Evolutionary conservation across 2,329 filamentous ascomycete genomes (phyloP).

Genomic region (Epichloe aotearoae): DNA sequence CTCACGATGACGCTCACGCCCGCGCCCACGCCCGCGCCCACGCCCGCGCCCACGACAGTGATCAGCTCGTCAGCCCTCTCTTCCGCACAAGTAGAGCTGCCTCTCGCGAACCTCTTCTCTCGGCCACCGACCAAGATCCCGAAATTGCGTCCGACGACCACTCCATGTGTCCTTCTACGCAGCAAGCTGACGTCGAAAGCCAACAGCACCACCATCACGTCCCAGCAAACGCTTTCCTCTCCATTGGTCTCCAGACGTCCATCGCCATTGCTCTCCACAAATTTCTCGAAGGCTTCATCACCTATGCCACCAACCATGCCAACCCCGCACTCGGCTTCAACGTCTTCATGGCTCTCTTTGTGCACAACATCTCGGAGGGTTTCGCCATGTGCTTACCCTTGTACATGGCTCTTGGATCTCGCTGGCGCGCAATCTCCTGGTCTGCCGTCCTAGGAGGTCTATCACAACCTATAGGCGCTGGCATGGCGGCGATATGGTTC

Average conservation of each 20-base stretch:
- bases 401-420: conserved; percentile 77
- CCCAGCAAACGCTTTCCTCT: conserved; percentile 82
- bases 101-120: conserved; percentile 24
- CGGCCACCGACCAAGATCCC: conserved; percentile 12
- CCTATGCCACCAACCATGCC: conserved; percentile 93
- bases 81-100: conserved; percentile 25
- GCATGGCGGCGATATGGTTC: conserved; percentile 76
- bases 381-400: conserved; percentile 88
- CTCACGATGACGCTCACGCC: conserved; percentile 3
- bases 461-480: conserved; percentile 77
- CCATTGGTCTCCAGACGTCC: conserved; percentile 90
- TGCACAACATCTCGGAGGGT: conserved; percentile 96
- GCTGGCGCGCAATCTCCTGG: conserved; percentile 72
- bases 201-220: conserved; percentile 83
- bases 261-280: conserved; percentile 95
- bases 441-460: conserved; percentile 72
- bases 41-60: conserved; percentile 4
- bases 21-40: no score
- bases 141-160: conserved; percentile 10
- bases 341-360: conserved; percentile 90
- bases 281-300: conserved; percentile 77
- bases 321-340: conserved; percentile 79
- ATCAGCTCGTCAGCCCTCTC: conserved; percentile 19
- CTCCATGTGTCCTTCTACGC: conserved; percentile 15
- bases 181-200: conserved; percentile 32